Evolutionary conservation across 208 protist genomes (phyloP).

Genomic region (Acanthamoeba pearcei): DNA sequence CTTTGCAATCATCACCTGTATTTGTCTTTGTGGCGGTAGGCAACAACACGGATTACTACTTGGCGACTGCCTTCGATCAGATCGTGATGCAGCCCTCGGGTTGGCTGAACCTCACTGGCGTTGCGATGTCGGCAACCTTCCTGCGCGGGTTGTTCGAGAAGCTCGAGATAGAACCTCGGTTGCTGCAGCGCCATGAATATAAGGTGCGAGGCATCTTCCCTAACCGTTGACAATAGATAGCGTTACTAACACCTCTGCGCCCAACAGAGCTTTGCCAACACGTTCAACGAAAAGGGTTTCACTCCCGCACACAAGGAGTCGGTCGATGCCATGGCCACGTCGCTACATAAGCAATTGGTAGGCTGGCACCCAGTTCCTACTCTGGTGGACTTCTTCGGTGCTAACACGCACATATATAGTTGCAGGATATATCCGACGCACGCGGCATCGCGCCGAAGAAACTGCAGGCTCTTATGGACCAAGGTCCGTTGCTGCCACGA

Average conservation of each 20-base stretch:
- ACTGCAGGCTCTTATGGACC: constrained; percentile 17
- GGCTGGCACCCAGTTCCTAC: not conserved
- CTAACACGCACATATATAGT: not conserved
- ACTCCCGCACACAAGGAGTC: constrained; percentile 27
- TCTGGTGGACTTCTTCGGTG: not conserved
- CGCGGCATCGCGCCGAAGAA: not conserved
- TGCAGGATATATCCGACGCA: not conserved
- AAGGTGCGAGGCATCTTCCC: not conserved
- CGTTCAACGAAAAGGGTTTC: constrained; percentile 61
- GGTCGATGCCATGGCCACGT: constrained; percentile 22
- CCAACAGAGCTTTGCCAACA: constrained; percentile 64
- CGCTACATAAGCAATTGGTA: constrained; percentile 34
- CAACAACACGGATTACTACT: constrained; percentile 56
- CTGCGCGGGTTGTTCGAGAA: constrained; percentile 68
- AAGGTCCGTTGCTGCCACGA: constrained; percentile 14
- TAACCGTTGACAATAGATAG: not conserved
- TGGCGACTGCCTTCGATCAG: constrained; percentile 52
- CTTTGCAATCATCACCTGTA: not conserved
- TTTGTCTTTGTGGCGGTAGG: not conserved
- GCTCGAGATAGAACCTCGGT: not conserved
- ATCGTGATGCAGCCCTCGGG: constrained; percentile 67
- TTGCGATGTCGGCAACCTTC: constrained; percentile 2
- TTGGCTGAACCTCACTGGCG: constrained; percentile 37
- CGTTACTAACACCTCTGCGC: not conserved
- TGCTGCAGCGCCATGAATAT: constrained; percentile 69